Evolutionary conservation across 331 rosid genomes (phyloP).

Genomic region (Pyrus hybrid): DNA sequence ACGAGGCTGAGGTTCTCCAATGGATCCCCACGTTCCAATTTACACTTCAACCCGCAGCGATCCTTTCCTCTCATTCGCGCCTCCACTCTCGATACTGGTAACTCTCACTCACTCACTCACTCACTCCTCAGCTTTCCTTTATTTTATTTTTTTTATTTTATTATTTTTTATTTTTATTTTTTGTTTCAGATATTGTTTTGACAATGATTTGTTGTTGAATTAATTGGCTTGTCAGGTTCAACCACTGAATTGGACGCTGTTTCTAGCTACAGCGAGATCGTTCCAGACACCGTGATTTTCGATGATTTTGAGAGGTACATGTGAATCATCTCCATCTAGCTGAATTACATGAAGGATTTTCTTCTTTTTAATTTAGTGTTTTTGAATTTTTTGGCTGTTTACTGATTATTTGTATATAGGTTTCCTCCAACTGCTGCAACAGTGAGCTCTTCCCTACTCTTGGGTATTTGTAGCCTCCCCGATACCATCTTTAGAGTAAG

Average conservation of each 20-base stretch:
- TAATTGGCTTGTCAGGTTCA: conserved; percentile 28
- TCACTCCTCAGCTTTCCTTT: not conserved
- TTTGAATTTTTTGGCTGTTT: not conserved
- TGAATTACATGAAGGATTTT: not conserved
- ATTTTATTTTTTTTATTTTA: no score
- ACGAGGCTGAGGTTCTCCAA: conserved; percentile 27
- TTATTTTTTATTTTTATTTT: no score
- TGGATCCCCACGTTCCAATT: conserved; percentile 27
- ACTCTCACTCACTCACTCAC: no score
- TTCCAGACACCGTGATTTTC: conserved; percentile 91
- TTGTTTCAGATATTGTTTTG: no score
- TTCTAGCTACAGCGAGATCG: conserved; percentile 85
- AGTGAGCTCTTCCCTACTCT: conserved; percentile 82
- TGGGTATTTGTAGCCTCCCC: conserved; percentile 94
- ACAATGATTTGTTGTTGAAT: not conserved
- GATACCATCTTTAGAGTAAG: conserved; percentile 81
- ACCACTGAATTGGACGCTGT: conserved; percentile 76
- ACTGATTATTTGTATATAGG: conserved; percentile 29
- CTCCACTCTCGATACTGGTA: conserved; percentile 54
- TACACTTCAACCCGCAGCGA: conserved; percentile 17
- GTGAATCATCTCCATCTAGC: no score
- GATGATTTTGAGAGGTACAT: conserved; percentile 92
- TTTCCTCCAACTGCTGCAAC: conserved; percentile 98
- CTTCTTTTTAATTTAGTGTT: not conserved
- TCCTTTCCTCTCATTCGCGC: conserved; percentile 43